Evolutionary conservation across 441 rosid genomes (phyloP).

Genomic region (Syzygium syzygioides): DNA sequence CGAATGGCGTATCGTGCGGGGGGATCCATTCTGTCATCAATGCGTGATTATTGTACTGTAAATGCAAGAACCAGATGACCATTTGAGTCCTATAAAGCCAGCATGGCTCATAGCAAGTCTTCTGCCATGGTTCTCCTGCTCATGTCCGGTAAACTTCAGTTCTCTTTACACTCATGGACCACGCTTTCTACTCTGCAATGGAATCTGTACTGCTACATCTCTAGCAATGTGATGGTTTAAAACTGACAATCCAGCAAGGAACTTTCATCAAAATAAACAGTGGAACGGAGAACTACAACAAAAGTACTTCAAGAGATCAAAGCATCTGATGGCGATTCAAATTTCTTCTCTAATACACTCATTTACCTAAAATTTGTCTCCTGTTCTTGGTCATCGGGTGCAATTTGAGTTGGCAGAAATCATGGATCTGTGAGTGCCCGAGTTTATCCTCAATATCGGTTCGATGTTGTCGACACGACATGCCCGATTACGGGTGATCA

Average conservation of each 20-base stretch:
- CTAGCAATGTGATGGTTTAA: background rate
- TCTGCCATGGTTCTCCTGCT: background rate
- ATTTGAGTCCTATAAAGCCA: background rate
- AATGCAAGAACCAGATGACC: background rate
- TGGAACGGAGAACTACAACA: no score
- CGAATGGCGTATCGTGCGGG: background rate
- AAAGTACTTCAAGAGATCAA: no score
- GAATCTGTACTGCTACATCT: background rate
- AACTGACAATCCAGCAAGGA: background rate
- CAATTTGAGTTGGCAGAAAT: background rate
- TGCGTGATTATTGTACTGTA: background rate
- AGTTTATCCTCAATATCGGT: background rate
- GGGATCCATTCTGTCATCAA: background rate
- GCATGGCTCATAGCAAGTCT: background rate
- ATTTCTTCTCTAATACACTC: background rate
- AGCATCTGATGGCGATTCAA: background rate
- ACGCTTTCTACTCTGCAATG: background rate
- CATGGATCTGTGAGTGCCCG: background rate
- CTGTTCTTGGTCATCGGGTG: background rate
- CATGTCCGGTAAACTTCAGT: background rate
- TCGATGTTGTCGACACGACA: background rate
- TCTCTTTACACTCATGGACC: background rate
- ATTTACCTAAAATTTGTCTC: background rate
- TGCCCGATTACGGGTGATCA: background rate
- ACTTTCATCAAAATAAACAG: background rate